Evolutionary conservation across 2,329 filamentous ascomycete species (phyloP).

Genomic region (Fusarium anthophilum): DNA sequence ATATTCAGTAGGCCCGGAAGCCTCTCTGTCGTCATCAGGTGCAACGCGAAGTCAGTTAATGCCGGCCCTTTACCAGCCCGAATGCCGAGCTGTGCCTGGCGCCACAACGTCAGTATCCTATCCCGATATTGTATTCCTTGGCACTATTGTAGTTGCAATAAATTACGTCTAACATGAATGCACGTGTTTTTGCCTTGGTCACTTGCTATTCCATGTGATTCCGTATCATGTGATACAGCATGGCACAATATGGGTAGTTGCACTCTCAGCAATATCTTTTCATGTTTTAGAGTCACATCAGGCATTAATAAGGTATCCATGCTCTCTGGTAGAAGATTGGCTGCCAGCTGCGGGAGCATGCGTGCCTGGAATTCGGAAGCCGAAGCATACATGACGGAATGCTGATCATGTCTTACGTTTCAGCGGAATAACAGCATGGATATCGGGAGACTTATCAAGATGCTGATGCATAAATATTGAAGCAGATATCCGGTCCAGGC

Average conservation of each 20-base stretch:
- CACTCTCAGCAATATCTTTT: not conserved
- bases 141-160: fast-evolving
- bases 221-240: not conserved
- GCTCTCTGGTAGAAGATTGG: not conserved
- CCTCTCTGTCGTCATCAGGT: not conserved
- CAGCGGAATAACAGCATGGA: not conserved
- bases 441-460: too few species aligned
- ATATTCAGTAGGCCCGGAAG: not conserved
- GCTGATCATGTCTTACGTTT: not conserved
- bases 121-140: fast-evolving
- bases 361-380: slow-evolving; percentile 4
- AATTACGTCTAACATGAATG: fast-evolving
- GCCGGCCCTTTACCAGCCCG: not conserved
- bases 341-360: not conserved
- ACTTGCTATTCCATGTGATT: not conserved
- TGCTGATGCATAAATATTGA: not conserved
- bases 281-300: not conserved
- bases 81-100: not conserved
- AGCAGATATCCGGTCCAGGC: not conserved
- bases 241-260: too few species aligned
- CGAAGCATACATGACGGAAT: not conserved
- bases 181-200: fast-evolving
- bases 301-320: fast-evolving
- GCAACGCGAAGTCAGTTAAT: not conserved
- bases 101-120: not conserved